Evolutionary conservation across 2,329 filamentous ascomycete species (phyloP).

Genomic region (Fusarium solani-melongenae): DNA sequence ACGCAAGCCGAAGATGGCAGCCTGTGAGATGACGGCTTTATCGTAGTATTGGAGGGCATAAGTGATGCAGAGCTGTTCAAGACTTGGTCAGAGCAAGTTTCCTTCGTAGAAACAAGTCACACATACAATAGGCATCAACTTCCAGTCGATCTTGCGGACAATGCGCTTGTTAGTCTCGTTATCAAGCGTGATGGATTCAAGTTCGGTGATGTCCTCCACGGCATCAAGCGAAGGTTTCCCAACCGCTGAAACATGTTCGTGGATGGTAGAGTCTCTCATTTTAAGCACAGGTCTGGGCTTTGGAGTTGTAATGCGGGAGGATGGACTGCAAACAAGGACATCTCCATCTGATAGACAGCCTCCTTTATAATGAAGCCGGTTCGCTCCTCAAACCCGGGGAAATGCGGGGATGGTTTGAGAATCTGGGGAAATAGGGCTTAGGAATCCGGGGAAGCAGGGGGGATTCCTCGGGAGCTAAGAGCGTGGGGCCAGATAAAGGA

Average conservation of each 20-base stretch:
- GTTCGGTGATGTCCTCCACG: background rate
- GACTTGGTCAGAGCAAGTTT: background rate
- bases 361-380: background rate
- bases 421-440: background rate
- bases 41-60: background rate
- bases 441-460: background rate
- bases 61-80: background rate
- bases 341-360: background rate
- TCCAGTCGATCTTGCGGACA: background rate
- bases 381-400: background rate
- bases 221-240: background rate
- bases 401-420: background rate
- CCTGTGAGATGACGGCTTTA: background rate
- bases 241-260: background rate
- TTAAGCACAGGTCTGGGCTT: background rate
- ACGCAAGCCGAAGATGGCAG: background rate
- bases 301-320: too few relatives aligned
- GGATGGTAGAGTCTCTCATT: background rate
- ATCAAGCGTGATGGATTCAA: background rate
- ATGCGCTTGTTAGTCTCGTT: background rate
- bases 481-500: background rate
- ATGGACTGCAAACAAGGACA: background rate
- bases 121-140: background rate
- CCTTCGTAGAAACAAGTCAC: background rate
- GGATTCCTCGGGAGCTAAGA: background rate